Conservation (phyloP, 495 filamentous ascomycete species). For the Xylaria longipes region DNA sequence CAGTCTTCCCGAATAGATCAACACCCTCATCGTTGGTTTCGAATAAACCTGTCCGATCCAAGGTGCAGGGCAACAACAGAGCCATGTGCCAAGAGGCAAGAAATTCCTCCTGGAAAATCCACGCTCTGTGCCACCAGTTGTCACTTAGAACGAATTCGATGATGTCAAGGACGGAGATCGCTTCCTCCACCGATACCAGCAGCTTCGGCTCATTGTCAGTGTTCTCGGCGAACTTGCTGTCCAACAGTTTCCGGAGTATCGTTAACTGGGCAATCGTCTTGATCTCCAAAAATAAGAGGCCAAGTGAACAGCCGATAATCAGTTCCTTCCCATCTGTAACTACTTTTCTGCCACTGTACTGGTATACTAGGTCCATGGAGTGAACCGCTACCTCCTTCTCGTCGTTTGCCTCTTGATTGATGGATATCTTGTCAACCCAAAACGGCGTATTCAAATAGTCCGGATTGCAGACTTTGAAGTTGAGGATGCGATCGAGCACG, state of each 20-base stretch:
- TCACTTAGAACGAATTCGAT: conserved; percentile 6
- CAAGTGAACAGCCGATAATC: neutral
- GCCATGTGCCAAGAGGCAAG: conserved; percentile 1
- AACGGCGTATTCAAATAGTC: conserved; percentile 7
- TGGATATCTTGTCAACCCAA: conserved; percentile 7
- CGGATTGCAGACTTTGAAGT: neutral
- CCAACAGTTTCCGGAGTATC: neutral
- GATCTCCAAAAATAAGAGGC: conserved; percentile 4
- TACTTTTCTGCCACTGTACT: conserved; percentile 10
- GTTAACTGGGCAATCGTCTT: neutral
- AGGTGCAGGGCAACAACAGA: neutral
- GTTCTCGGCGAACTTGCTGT: neutral
- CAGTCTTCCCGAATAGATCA: conserved; percentile 1
- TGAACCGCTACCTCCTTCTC: conserved; percentile 5
- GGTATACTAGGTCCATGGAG: conserved; percentile 11
- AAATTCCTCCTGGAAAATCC: conserved; percentile 12
- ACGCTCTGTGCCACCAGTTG: conserved; percentile 4
- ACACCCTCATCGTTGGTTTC: conserved; percentile 5
- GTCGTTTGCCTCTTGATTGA: neutral
- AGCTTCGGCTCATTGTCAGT: neutral
- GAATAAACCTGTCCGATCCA: neutral
- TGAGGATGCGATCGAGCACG: conserved; percentile 1
- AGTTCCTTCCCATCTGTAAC: conserved; percentile 4
- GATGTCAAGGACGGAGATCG: neutral
- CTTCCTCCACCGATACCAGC: neutral